These are phyloP conservation scores for Deuterostichococcus epilithicus DNA, from an alignment of 139 green algal species.

Conservation along the genomic window DNA sequence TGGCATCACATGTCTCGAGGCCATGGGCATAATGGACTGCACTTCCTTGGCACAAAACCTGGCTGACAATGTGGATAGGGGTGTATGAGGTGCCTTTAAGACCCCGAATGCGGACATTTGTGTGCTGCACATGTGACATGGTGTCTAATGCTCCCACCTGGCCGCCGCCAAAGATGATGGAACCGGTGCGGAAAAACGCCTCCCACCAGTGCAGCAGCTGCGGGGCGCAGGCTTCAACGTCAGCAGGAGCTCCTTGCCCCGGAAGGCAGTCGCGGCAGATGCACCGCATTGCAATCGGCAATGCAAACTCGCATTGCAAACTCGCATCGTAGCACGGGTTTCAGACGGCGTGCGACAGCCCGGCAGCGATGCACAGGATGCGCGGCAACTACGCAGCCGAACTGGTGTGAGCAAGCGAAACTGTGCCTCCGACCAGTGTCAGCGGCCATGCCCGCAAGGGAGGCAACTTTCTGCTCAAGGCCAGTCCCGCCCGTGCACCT, in stretches of 20 bases:
- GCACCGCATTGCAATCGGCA: slow-evolving; percentile 8
- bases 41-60: not conserved
- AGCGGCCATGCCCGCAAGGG: too few relatives aligned
- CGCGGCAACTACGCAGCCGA: too few relatives aligned
- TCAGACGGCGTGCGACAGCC: too few relatives aligned
- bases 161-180: slow-evolving; percentile 91
- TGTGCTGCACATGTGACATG: slow-evolving; percentile 1
- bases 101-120: not conserved
- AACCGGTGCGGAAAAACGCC: slow-evolving; percentile 83
- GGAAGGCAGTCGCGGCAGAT: too few relatives aligned
- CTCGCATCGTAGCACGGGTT: too few relatives aligned
- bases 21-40: not conserved
- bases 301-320: too few relatives aligned
- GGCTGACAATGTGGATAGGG: slow-evolving; percentile 2
- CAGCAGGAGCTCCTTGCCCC: not conserved
- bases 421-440: too few relatives aligned
- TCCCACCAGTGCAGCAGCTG: slow-evolving; percentile 66
- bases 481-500: not conserved
- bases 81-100: not conserved
- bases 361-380: too few relatives aligned
- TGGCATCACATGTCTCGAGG: too few relatives aligned
- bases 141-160: slow-evolving; percentile 40
- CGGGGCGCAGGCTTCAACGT: not conserved
- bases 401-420: too few relatives aligned
- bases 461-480: too few relatives aligned